Base-by-base conservation (phyloP, 1,284 basidiomycete genomes). In the Cystobasidiaceae sp. region DNA sequence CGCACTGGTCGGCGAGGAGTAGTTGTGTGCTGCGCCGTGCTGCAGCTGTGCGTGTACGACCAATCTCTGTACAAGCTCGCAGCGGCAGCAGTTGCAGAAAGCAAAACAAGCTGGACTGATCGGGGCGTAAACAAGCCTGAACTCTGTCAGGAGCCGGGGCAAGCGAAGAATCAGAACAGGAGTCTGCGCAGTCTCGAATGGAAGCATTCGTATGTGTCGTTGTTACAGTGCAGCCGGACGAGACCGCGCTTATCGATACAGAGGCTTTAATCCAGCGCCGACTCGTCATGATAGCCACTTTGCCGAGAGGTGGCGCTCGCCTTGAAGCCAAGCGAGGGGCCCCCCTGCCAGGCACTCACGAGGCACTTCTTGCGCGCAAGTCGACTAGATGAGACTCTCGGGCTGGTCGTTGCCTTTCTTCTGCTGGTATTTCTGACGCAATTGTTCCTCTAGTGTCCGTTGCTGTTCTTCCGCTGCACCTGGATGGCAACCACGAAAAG, bases 351-450 rank as follows among this genome's bases (percentile, higher is more conserved):
- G n/a, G n/a, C n/a, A n/a, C n/a, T n/a, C n/a, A n/a, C n/a, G n/a
- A n/a, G n/a, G n/a, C n/a, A n/a, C n/a, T n/a, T n/a, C n/a, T n/a
- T n/a, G n/a, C n/a, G n/a, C n/a, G n/a, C n/a, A n/a, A 9, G 9
- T 39, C 37, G 9, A n/a, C 37, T 39, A 2, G 9, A 4, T 48
- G 45, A 48, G 45, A 48, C 11, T 48, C 45, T 39, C 27, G 28
- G 64, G 49, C 45, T 68, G 66, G 33, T 51, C 57, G 19, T 11
- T 30, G 37, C 7, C 37, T 28, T 34, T 37, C 54, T 71, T 64
- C 19, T 57, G 45, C 5, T 19, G 25, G 49, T 72, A 72, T 54
- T 67, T 69, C 28, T 66, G 62, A 30, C 69, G 41, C 46, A 72
- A 41, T 55, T 65, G 58, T n/a, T 50, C 62, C 44, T 72, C 71